phyloP scores from a whole-genome alignment of 108 stramenopile species.

The Pseudonitzschia pungens region DNA sequence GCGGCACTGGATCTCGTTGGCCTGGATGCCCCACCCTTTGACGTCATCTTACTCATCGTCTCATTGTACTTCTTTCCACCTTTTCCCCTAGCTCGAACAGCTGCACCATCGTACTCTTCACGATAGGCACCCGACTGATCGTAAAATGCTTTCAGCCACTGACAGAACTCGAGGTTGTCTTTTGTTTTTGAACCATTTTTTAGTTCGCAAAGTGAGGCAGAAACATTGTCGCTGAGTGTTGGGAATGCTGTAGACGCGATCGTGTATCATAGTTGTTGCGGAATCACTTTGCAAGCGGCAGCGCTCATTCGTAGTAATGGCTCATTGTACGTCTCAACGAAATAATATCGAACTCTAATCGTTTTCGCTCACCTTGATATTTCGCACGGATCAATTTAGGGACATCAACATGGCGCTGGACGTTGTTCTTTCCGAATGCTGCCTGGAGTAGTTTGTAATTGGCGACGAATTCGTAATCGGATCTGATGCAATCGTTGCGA shows the following conservation, averaged over 20 bases:
- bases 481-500: background rate
- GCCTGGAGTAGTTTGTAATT: conserved; percentile 99
- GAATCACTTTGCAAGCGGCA: background rate
- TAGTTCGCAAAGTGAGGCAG: background rate
- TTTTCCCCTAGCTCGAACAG: conserved; percentile 84
- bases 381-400: conserved; percentile 86
- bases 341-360: too few relatives aligned
- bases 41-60: conserved; percentile 12
- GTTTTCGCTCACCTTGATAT: conserved; percentile 85
- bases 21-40: conserved; percentile 7
- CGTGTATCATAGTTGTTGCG: too few relatives aligned
- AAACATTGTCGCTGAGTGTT: background rate
- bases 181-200: background rate
- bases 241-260: too few relatives aligned
- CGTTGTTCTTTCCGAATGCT: conserved; percentile 82
- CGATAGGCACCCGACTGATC: conserved; percentile 68
- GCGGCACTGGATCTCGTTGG: conserved; percentile 2
- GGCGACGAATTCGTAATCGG: conserved; percentile 83
- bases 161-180: conserved; percentile 98
- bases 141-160: conserved; percentile 96
- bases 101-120: conserved; percentile 90
- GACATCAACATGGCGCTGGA: conserved; percentile 88
- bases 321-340: conserved; percentile 47
- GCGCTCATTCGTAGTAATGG: conserved; percentile 37
- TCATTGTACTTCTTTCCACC: conserved; percentile 69